Base-by-base conservation (phyloP, 2,329 filamentous ascomycete species). In the Biscogniauxia marginata region DNA sequence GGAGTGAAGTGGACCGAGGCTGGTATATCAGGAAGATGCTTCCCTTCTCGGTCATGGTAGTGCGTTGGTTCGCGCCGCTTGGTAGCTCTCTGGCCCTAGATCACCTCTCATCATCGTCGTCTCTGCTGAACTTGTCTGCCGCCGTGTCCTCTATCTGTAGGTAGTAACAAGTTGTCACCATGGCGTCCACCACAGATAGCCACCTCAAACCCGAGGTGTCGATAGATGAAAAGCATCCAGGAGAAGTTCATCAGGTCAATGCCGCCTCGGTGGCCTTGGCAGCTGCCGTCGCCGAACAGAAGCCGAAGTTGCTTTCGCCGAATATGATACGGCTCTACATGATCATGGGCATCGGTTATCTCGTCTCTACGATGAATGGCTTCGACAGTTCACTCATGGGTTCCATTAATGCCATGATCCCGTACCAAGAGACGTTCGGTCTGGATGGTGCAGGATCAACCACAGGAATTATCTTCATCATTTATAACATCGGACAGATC, bases 351-450 rank as follows among this genome's bases (percentile, higher is more conserved):
- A 60, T 75, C 50, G 71, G 73, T 16, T 76, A 76, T 55, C 63
- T 76, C 11, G 71, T 75, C 57, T 79, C 77, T 21, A 82, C 79
- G 7, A 78, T 80, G 75, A 83, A 84, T 66, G 82, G 82, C 23
- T 85, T 81, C 60, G 83, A 86, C 61, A 81, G 81, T 39, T 82
- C 79, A 23, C 75, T 86, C 50, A 75, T 79, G 65, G 71, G 73
- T 8, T 74, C 77, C 4, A 81, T 84, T 58, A 82, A 83, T 57
- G 79, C 79, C 48, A 82, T 83, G 75, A 50, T 72, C 0, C 68
- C 75, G 1, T 84, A 82, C 62, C 80, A 81, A 53, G 57, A 69
- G 0, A 79, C 76, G 3, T 84, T 83, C 54, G 75, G 69, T 0
- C 67, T 83, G n/a, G 69, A 69, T 20, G 77, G 77, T 9, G 74